Base-by-base conservation (phyloP, 2,329 filamentous ascomycete species). In the Stromatinia cepivora region DNA sequence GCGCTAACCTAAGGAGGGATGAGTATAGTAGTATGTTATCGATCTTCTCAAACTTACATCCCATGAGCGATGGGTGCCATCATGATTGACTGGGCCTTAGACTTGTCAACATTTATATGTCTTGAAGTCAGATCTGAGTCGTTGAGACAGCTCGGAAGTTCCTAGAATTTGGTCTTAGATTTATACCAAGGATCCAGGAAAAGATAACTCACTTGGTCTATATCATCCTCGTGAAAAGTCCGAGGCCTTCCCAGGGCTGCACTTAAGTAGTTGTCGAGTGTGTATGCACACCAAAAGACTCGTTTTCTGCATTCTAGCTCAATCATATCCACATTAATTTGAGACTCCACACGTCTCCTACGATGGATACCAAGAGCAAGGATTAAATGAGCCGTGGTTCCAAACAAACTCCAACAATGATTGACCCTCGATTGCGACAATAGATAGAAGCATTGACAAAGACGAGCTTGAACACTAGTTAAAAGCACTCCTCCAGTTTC, bases 211-310 rank as follows among this genome's bases (percentile, higher is more conserved):
- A 73, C 73, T 71, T 89, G 86, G 71, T 90, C 87, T 64, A 90
- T 88, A 67, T 89, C 87, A 57, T 89, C 87, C 61, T 90, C 86
- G 70, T 88, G 88, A 62, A 90, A 86, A 2, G 87, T 82, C 22
- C 85, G 79, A 1, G 88, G 88, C 25, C 88, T 81, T 1, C 88
- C 88, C 13, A 90, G 82, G 63, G 87, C 85, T 28, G 86, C 85
- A 67, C 87, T 87, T 17, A 91, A 81, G 71, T 90, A 90, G 64
- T 86, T 87, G 74, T 90, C 87, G 4, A 90, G 78, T 20, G 83
- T 86, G 74, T 90, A 90, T 0, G 86, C 85, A 45, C 85, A 86
- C 88, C 88, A 90, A 66, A 91, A 90, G 0, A 87, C 81, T n/a
- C 85, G 80, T 71, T 84, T 84, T 4, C 84, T 81, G 57, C 83